phyloP scores from a whole-genome alignment of 306 rosid genomes.

The Erythrophleum fordii region DNA sequence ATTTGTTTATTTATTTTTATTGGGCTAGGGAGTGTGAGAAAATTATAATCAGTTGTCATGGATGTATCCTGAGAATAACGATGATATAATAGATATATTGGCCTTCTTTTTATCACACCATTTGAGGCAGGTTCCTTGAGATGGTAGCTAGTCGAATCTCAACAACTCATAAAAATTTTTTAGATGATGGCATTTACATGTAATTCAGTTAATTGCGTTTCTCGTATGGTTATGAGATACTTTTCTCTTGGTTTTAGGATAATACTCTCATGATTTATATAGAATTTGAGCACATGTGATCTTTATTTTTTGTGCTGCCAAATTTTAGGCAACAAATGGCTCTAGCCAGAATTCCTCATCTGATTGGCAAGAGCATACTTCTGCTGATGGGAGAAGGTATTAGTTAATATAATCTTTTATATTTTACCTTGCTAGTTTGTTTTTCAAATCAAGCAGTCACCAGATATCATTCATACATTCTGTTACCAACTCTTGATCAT shows the following conservation, averaged over 20 bases:
- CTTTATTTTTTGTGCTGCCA: constrained; percentile 30
- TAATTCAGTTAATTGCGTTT: constrained; percentile 25
- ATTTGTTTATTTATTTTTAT: not conserved
- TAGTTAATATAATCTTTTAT: constrained; percentile 15
- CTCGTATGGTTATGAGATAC: constrained; percentile 1
- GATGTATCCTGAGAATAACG: constrained; percentile 24
- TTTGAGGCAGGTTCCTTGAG: constrained; percentile 29
- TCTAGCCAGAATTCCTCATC: constrained; percentile 62
- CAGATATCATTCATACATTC: not conserved
- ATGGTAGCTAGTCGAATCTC: constrained; percentile 25
- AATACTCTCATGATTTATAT: constrained; percentile 15
- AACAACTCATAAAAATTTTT: not conserved
- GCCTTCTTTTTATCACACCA: constrained; percentile 4
- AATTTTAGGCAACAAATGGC: constrained; percentile 60
- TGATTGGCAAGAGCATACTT: constrained; percentile 98
- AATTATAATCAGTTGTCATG: constrained; percentile 17
- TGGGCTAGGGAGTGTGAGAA: not conserved
- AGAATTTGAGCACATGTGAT: constrained; percentile 26
- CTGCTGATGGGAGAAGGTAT: constrained; percentile 96
- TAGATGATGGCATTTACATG: not conserved
- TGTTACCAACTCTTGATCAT: constrained; percentile 17
- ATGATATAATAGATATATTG: not conserved
- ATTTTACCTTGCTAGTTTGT: constrained; percentile 12
- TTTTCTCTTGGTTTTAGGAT: constrained; percentile 16
- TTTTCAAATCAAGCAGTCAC: constrained; percentile 12